Evolutionary conservation across 192 early-diverging fungal species (phyloP), one percentile per base, ranked within the genome.

Genomic region (Coemansia sp.): DNA sequence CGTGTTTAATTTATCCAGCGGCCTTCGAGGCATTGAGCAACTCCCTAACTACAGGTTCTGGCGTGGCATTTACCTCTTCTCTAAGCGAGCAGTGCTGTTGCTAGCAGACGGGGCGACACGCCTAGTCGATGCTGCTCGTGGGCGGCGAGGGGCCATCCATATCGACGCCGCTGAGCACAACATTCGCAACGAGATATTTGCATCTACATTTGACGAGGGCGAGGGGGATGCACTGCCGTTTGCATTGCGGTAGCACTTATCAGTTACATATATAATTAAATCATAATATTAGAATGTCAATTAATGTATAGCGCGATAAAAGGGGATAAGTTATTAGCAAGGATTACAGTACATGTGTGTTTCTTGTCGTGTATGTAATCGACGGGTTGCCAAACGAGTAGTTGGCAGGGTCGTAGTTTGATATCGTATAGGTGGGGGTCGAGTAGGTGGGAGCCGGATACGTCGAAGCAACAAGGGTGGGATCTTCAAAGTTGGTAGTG

Each of bases 21-120:
- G 69, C 3, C 65, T 80, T 56, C 79, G 82, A 20, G 85, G 85
- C 40, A 64, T 84, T 12, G 76, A 86, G 53, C 85, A 86, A 65
- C 73, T 86, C 34, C 85, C 85, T 12, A 79, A 86, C 69, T 86
- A 84, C 64, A 59, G 64, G 18, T 63, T 84, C 39, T 86, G 85
- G 85, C 76, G 64, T 13, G 69, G 65, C 12, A 66, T 73, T 38
- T 84, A 70, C 39, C 60, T 84, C 3, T 72, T 65, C 45, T 35
- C 69, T 44, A 78, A 72, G 62, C 43, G 41, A 27, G n/a, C 53
- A 10, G 64, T 32, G 20, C 18, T 47, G 35, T 20, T 41, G 7
- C 58, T 45, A 7, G 58, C 53, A 16, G 37, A 65, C 34, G 71
- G 71, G 6, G 39, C 27, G 16, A 34, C 64, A 7, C 32, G 44